Evolutionary conservation across 225 moss, liverwort and hornwort genomes (phyloP), one percentile per base, ranked within the genome.

Genomic region (Neckera pumila): DNA sequence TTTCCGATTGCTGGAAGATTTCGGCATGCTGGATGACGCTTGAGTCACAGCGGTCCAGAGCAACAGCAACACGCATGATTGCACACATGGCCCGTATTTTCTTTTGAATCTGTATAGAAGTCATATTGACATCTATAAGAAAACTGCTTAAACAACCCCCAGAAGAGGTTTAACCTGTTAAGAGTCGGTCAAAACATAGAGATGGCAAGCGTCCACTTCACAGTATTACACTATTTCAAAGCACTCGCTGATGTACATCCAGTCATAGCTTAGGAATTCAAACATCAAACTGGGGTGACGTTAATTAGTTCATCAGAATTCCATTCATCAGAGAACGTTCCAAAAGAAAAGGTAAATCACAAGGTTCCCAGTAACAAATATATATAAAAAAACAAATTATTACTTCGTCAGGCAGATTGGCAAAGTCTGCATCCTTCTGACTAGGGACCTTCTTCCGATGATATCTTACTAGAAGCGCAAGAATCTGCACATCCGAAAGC

Each of bases 31-130:
- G 84, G 69, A 94, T 92, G 89, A 91, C 94, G 88, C 94, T 91
- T 11, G 94, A 91, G 81, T 94, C 94, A 89, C 94, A 94, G 47
- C 94, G 91, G 78, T 94, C 94, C 69, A 94, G 86, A 88, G 94
- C 94, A 83, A 94, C 91, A 86, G 94, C 94, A 87, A 94, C 91
- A 81, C 94, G 94, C 94, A 94, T 94, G 89, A 94, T 90, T 72
- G 94, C 94, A 89, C 94, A 94, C 94, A 94, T 94, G 51, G 94
- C 94, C 65, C 94, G 90, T 13, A 94, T 66, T 89, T 92, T 94
- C 90, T 89, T 94, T 65, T 92, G 94, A 77, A 92, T 89, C 93
- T 93, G 89, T 80, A 88, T 40, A 87, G 70, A 33, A 63, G 84
- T 59, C 36, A 88, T 5, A 62, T 51, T 61, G 66, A 87, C 60